A percentile compares a stretch with the other conserved stretches of the same genome.
phyloP scores from a whole-genome alignment of 331 rosid species.

The Quercus lobata region DNA sequence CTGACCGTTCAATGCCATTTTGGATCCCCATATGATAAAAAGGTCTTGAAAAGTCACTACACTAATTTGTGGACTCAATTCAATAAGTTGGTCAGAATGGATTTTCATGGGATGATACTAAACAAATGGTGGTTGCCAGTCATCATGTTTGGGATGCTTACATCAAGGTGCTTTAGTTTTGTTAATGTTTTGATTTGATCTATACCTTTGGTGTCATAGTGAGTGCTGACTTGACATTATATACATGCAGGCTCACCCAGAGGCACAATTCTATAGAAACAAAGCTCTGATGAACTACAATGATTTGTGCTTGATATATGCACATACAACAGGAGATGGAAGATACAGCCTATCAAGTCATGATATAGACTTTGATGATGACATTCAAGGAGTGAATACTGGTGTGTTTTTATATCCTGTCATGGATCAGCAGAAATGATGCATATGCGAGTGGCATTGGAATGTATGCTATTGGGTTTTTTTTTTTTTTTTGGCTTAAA shows the following conservation, averaged over 20 bases:
- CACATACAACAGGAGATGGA: constrained; percentile 57
- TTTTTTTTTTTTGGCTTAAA: not conserved
- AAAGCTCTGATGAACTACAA: constrained; percentile 35
- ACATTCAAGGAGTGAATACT: constrained; percentile 33
- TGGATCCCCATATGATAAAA: constrained; percentile 37
- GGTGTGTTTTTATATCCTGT: constrained; percentile 34
- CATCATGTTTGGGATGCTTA: constrained; percentile 43
- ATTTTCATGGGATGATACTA: constrained; percentile 48
- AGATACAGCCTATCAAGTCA: constrained; percentile 64
- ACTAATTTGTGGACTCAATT: constrained; percentile 43
- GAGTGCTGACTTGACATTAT: constrained; percentile 4
- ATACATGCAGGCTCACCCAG: constrained; percentile 47
- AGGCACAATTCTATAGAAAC: constrained; percentile 41
- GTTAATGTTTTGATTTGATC: not conserved
- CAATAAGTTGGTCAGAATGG: constrained; percentile 50
- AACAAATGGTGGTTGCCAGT: constrained; percentile 42
- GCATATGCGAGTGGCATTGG: not conserved
- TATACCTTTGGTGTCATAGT: not conserved
- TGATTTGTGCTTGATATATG: constrained; percentile 50
- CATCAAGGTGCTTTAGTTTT: constrained; percentile 30
- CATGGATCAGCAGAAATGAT: constrained; percentile 10
- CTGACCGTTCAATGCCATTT: constrained; percentile 41
- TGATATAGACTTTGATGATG: constrained; percentile 49
- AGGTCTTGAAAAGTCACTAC: constrained; percentile 44
- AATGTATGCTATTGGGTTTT: not conserved